Base-by-base conservation (phyloP, 148 eudicot genomes). In the Fallopia convolvulus region DNA sequence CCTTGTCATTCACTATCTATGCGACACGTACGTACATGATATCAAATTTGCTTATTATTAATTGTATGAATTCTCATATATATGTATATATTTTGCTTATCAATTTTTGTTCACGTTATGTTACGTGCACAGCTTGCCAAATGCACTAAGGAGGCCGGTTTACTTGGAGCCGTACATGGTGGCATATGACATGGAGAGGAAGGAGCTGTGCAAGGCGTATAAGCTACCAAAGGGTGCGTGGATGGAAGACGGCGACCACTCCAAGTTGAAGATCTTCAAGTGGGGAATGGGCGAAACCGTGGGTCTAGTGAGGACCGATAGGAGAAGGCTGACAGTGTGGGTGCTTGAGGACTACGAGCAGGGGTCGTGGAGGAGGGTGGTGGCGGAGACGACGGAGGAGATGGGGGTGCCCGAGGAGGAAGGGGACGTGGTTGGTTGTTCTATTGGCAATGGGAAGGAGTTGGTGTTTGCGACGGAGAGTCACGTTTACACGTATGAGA, bases 341-440 rank as follows among this genome's bases (percentile, higher is more conserved):
- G 39, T 26, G 70, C 11, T 63, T 40, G 66, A 58, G 66, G 26
- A n/a, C 26, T 63, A 32, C 17, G 6, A 9, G 39, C 6, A 17
- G 0, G 5, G 0, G 39, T 63, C 70, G 9, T 63, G 70, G 70
- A 63, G 70, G 70, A 63, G 10, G 70, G 39, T 63, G 15, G 39
- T 63, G 15, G 14, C 11, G 1, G 17, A 63, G 70, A 63, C 70
- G 17, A 63, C 39, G 1, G 30, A 3, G 70, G 39, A 12, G 40
- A 63, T 63, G 70, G 39, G 70, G 39, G 70, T 63, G 70, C 39
- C 70, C 3, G 70, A 63, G 39, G 39, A 63, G 30, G 40, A 63
- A 4, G 70, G 70, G 1, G 17, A 1, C 0, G 70, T 63, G 17
- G 39, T 26, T 1, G 70, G 70, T 11, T 63, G 39, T 23, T 23